Conservation (phyloP, 129 eudicot species). For the Flaveria linearis region DNA sequence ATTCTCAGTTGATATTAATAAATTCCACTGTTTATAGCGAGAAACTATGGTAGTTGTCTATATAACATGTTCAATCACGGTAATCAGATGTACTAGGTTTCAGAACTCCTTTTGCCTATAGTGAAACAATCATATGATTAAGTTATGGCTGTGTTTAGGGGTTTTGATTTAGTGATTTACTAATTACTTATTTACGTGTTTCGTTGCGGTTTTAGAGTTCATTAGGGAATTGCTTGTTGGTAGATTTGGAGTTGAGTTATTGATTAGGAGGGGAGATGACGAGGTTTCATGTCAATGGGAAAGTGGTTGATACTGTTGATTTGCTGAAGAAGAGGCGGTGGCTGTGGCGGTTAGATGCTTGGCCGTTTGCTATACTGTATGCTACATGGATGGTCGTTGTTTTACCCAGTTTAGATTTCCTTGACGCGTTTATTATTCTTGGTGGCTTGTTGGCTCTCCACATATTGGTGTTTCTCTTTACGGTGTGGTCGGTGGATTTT, state of each 20-base stretch:
- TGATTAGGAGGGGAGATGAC: conserved; percentile 43
- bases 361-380: conserved; percentile 76
- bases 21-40: neutral
- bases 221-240: conserved; percentile 3
- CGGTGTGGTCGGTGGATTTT: conserved; percentile 96
- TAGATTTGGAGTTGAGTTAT: conserved; percentile 4
- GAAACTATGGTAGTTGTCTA: neutral
- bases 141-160: conserved; percentile 12
- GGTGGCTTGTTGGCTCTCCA: conserved; percentile 60
- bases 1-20: neutral
- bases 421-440: conserved; percentile 62
- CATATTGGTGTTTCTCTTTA: conserved; percentile 71
- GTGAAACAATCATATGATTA: neutral
- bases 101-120: neutral
- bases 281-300: conserved; percentile 71
- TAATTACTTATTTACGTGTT: conserved; percentile 18
- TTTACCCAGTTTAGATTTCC: conserved; percentile 68
- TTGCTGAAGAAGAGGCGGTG: conserved; percentile 63
- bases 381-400: conserved; percentile 55
- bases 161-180: conserved; percentile 3
- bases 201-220: conserved; percentile 14
- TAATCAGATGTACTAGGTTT: conserved; percentile 8
- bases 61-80: conserved; percentile 3
- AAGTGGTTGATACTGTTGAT: conserved; percentile 88
- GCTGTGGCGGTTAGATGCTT: conserved; percentile 75